Evolutionary conservation across 2,329 filamentous ascomycete species (phyloP).

Genomic region (Fusarium vanettenii): DNA sequence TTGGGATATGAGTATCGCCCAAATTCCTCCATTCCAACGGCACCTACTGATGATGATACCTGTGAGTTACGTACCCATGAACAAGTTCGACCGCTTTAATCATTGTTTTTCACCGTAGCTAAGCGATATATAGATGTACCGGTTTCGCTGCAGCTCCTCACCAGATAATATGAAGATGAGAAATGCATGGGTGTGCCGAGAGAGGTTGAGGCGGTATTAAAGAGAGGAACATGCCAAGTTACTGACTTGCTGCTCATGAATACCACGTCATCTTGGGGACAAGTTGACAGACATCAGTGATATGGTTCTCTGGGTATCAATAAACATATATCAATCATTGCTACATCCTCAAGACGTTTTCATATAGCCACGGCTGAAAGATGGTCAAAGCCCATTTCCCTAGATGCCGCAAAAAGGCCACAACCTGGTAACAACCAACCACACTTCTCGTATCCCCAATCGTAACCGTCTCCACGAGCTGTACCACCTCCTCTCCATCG

Average conservation of each 20-base stretch:
- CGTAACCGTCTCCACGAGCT: neutral
- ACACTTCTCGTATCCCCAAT: slow-evolving; percentile 10
- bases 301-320: neutral
- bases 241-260: neutral
- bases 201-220: neutral
- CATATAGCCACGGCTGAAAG: neutral
- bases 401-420: slow-evolving; percentile 5
- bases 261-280: neutral
- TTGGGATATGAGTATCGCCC: neutral
- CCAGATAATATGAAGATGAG: neutral
- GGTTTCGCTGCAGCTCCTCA: neutral
- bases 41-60: neutral
- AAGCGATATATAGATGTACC: neutral
- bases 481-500: neutral
- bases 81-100: neutral
- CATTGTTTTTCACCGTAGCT: neutral
- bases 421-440: slow-evolving; percentile 3
- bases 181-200: neutral
- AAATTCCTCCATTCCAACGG: neutral
- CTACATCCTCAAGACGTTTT: neutral
- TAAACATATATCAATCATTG: neutral
- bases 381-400: slow-evolving; percentile 4
- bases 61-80: neutral
- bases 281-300: neutral
- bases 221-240: neutral